Percentiles rank a stretch among this genome's conserved stretches.
phyloP scores from a whole-genome alignment of 202 grass and related monocot species.

The Setaria italica region DNA sequence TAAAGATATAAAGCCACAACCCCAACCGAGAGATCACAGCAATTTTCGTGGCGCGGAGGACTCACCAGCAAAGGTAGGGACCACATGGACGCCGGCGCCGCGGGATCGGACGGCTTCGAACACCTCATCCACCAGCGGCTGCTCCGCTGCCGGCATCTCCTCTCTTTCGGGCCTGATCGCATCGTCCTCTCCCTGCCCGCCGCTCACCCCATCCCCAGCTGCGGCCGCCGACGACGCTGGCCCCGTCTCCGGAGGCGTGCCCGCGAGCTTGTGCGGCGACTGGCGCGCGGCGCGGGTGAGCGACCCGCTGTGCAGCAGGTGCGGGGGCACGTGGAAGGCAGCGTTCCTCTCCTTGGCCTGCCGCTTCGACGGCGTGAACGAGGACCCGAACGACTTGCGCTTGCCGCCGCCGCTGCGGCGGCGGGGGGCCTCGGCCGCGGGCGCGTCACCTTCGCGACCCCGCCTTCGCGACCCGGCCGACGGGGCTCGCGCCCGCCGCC shows the following conservation, averaged over 20 bases:
- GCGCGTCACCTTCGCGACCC: constrained; percentile 19
- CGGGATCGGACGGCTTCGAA: constrained; percentile 95
- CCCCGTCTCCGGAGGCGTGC: constrained; percentile 36
- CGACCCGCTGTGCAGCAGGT: constrained; percentile 84
- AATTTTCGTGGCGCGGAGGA: constrained; percentile 9
- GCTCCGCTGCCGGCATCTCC: constrained; percentile 55
- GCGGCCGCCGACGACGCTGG: constrained; percentile 7
- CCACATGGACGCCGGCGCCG: constrained; percentile 74
- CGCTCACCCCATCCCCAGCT: constrained; percentile 26
- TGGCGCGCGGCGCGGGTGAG: constrained; percentile 92
- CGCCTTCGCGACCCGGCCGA: no score
- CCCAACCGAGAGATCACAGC: constrained; percentile 35
- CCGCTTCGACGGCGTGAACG: constrained; percentile 77
- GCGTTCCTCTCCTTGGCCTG: constrained; percentile 89
- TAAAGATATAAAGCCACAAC: no score
- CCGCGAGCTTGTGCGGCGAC: constrained; percentile 76
- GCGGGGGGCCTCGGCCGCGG: constrained; percentile 60
- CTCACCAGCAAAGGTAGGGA: constrained; percentile 91
- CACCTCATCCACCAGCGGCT: constrained; percentile 70
- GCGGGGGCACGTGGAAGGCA: constrained; percentile 59
- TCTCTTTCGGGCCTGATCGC: constrained; percentile 49
- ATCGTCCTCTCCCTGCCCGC: constrained; percentile 27
- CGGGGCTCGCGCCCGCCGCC: no score
- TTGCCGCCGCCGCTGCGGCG: constrained; percentile 73
- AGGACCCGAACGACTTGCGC: constrained; percentile 72